A percentile compares a stretch with the other conserved stretches of the same genome.
phyloP scores from a whole-genome alignment of 805 yeast species.

The Hanseniaspora valbyensis region DNA sequence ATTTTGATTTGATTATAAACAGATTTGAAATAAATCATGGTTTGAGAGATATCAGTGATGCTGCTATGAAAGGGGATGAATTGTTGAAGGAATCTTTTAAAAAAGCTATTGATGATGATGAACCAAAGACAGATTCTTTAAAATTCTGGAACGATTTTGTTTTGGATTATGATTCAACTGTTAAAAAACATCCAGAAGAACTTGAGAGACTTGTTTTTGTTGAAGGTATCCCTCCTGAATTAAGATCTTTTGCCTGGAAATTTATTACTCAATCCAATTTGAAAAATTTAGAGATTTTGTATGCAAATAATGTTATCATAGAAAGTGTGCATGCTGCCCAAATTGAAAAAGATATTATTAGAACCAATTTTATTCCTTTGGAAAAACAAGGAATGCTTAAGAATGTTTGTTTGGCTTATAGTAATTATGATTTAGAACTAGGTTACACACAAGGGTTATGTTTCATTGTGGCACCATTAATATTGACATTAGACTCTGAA shows the following conservation, averaged over 20 bases:
- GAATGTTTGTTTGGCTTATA: conserved; percentile 71
- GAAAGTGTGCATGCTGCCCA: conserved; percentile 59
- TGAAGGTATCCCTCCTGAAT: conserved; percentile 70
- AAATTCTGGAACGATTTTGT: conserved; percentile 78
- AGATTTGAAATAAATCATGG: conserved; percentile 11
- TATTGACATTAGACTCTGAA: conserved; percentile 57
- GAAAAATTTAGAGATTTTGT: conserved; percentile 31
- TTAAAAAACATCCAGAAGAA: conserved; percentile 47
- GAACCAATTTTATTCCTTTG: conserved; percentile 69
- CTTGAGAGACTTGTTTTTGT: conserved; percentile 48
- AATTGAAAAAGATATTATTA: conserved; percentile 68
- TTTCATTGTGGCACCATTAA: conserved; percentile 73
- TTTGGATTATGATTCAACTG: conserved; percentile 60
- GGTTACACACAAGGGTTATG: conserved; percentile 99
- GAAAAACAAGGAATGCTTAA: conserved; percentile 55
- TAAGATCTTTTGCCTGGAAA: conserved; percentile 91
- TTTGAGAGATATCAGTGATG: conserved; percentile 7
- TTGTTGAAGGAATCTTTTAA: conserved; percentile 6
- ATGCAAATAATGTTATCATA: conserved; percentile 36
- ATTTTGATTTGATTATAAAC: conserved; percentile 15
- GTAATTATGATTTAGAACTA: conserved; percentile 78
- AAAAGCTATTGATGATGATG: conserved; percentile 22
- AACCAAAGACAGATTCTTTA: conserved; percentile 29
- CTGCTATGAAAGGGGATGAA: conserved; percentile 6
- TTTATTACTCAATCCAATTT: conserved; percentile 70